Conservation (phyloP, 305 asterid species). For the Fraxinus platypoda region DNA sequence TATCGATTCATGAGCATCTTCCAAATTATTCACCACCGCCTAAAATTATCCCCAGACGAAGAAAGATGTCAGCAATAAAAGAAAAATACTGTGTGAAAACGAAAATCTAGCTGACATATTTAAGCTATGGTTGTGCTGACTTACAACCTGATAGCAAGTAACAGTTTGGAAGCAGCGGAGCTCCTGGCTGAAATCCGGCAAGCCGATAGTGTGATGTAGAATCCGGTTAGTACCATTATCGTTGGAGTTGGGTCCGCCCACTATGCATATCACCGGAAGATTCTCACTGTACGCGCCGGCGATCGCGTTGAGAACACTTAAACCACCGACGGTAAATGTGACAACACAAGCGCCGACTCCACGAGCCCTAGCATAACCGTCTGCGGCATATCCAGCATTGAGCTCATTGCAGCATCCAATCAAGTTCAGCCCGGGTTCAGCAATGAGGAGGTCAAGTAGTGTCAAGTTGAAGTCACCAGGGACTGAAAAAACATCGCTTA, state of each 20-base stretch:
- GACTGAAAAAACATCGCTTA: constrained; percentile 63
- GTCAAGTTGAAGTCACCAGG: constrained; percentile 85
- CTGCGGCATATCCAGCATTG: constrained; percentile 90
- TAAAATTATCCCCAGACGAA: constrained; percentile 17
- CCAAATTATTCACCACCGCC: constrained; percentile 86
- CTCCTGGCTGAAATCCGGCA: constrained; percentile 88
- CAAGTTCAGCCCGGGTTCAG: constrained; percentile 75
- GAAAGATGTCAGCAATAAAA: background rate
- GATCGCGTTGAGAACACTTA: constrained; percentile 79
- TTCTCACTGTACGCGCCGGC: constrained; percentile 95
- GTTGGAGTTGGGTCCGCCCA: constrained; percentile 89
- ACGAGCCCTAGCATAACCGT: constrained; percentile 81
- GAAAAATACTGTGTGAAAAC: background rate
- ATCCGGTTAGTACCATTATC: constrained; percentile 75
- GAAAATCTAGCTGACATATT: background rate
- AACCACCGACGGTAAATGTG: constrained; percentile 85
- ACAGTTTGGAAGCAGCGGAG: constrained; percentile 83
- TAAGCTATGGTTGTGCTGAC: background rate
- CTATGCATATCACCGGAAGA: constrained; percentile 77
- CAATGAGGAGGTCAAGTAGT: constrained; percentile 65
- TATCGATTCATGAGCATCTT: constrained; percentile 78
- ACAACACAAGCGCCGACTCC: constrained; percentile 92
- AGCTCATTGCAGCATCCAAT: constrained; percentile 91
- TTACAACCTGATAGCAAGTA: constrained; percentile 75
- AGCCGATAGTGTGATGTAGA: constrained; percentile 85